These are phyloP conservation scores for Aspergillus hiratsukae DNA, from an alignment of 2,329 filamentous ascomycete species.

Conservation along the genomic window DNA sequence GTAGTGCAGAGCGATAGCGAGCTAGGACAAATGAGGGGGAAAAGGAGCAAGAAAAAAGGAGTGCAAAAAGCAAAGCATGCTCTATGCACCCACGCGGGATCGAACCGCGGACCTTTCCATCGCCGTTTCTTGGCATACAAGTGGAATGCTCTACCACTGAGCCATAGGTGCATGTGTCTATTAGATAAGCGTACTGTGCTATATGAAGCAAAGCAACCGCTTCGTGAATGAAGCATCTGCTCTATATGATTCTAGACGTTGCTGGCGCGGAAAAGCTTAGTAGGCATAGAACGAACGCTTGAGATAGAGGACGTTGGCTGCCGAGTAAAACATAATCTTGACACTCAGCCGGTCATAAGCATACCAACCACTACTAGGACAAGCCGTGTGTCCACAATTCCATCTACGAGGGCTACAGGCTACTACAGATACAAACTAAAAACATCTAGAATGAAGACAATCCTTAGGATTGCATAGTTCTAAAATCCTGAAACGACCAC, in stretches of 20 bases:
- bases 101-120: background rate
- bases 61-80: background rate
- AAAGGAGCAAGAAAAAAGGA: background rate
- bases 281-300: background rate
- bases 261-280: background rate
- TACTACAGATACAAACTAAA: too few species aligned
- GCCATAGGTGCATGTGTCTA: background rate
- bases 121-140: background rate
- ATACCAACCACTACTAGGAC: background rate
- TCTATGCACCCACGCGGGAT: background rate
- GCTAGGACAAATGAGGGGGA: background rate
- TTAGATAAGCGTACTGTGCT: background rate
- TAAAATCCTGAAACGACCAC: background rate
- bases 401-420: background rate
- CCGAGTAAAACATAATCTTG: background rate
- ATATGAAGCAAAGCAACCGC: background rate
- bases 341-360: background rate
- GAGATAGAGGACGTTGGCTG: background rate
- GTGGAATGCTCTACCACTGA: background rate
- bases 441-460: background rate
- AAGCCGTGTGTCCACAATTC: background rate
- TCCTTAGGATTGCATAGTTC: background rate
- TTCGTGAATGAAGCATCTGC: background rate
- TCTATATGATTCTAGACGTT: background rate
- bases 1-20: background rate